Percentiles rank a stretch among this genome's conserved stretches.
Conservation (phyloP, 148 eudicot species). For the Rhododendron williamsianum region DNA sequence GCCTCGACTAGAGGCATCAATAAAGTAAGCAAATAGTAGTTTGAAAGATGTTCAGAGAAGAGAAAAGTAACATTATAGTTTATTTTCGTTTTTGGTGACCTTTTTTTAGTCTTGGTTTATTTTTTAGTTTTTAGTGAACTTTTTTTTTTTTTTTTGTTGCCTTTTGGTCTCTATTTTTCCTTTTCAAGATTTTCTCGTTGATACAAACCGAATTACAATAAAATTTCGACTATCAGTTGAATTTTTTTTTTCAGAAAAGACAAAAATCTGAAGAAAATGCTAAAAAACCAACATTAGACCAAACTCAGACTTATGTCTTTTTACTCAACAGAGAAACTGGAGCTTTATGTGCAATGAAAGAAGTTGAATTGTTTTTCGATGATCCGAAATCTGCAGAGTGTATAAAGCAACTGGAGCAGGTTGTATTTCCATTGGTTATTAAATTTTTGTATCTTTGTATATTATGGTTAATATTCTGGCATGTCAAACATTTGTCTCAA, state of each 20-base stretch:
- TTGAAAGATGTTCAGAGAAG: neutral
- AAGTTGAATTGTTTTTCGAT: constrained; percentile 72
- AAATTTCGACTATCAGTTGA: neutral
- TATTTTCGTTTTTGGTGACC: neutral
- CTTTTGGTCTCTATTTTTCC: neutral
- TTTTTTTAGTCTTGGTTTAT: neutral
- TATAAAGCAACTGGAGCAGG: constrained; percentile 90
- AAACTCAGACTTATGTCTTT: neutral
- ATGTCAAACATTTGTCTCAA: constrained; percentile 2
- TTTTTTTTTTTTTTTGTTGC: neutral
- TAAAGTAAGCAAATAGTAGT: neutral
- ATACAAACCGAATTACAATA: neutral
- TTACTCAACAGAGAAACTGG: constrained; percentile 71
- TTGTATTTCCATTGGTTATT: constrained; percentile 14
- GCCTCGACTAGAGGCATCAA: neutral
- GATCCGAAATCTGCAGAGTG: constrained; percentile 71
- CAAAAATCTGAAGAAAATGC: neutral
- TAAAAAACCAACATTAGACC: neutral
- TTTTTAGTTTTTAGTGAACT: too few relatives aligned
- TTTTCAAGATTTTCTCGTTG: neutral
- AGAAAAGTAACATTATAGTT: neutral
- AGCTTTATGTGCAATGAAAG: constrained; percentile 99
- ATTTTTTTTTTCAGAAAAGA: neutral
- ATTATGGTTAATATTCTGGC: neutral
- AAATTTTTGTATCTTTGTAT: neutral